Evolutionary conservation across 805 yeast genomes (phyloP), one percentile per base, ranked within the genome.

Genomic region (Ogataea wickerhamii): DNA sequence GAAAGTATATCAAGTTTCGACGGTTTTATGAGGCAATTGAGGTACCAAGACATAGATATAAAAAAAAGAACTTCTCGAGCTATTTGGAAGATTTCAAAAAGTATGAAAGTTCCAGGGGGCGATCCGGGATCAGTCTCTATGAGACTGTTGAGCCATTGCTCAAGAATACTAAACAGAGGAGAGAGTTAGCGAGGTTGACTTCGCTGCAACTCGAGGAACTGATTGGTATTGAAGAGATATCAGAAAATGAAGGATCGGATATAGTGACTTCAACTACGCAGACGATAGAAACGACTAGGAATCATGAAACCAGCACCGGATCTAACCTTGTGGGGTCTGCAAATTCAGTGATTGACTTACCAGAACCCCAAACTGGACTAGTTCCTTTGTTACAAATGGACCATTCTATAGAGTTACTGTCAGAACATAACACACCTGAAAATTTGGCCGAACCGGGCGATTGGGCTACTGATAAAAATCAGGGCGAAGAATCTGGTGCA

Each of bases 11-110:
- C 5, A 58, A 53, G 40, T 48, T 56, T 14, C 39, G 52, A 24
- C 44, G 47, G 22, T 61, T 55, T 32, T 57, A 51, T 28, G 55
- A 55, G 6, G 47, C 46, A 10, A 38, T 44, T n/a, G 49, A 48
- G 8, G 34, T 61, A 1, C 43, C 49, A 21, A 38, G 49, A 13
- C 67, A 61, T 37, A 46, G 55, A 30, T 63, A 55, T 40, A 60
- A 44, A 32, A 60, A 61, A 33, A 53, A 36, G 26, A 50, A 43
- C 23, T 64, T 64, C 32, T 43, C 39, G 18, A 36, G 43, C 5
- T 59, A 54, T 29, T 43, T 61, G 13, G 58, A 52, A n/a, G 61
- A 54, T 29, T 61, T 58, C 43, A 55, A 55, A 34, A 47, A 40
- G 13, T 56, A 52, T 36, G 55, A 48, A 40, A 33, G 51, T 6